Conservation (phyloP, 345 rosid genomes). For the Brassica incana region DNA sequence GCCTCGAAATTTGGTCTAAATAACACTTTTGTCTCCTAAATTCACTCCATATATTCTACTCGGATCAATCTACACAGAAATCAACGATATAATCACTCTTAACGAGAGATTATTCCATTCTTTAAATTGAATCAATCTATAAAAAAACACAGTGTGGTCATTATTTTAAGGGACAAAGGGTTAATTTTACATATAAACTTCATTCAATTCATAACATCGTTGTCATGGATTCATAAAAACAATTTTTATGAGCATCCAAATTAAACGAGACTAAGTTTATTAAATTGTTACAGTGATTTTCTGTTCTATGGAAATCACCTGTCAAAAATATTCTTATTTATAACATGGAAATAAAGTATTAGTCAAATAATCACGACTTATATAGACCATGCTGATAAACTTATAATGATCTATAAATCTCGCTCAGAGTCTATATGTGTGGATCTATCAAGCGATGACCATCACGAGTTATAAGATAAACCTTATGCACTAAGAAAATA, state of each 20-base stretch:
- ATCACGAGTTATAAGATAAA: slow-evolving; percentile 14
- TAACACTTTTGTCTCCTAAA: slow-evolving; percentile 38
- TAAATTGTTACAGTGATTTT: not conserved
- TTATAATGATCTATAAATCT: not conserved
- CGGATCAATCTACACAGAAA: slow-evolving; percentile 34
- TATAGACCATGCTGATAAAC: not conserved
- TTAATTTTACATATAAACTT: slow-evolving; percentile 7
- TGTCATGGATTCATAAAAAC: slow-evolving; percentile 5
- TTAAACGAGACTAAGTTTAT: not conserved
- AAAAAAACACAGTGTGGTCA: not conserved
- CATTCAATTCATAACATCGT: not conserved
- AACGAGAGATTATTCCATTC: not conserved
- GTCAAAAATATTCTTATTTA: not conserved
- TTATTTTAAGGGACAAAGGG: slow-evolving; percentile 14
- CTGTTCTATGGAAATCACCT: not conserved
- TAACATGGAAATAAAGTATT: not conserved
- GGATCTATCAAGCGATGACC: not conserved
- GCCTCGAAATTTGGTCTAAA: slow-evolving; percentile 35
- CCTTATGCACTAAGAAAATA: slow-evolving; percentile 22
- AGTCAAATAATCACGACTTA: not conserved
- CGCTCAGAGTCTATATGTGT: slow-evolving; percentile 2
- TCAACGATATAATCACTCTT: not conserved
- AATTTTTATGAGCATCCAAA: slow-evolving; percentile 8
- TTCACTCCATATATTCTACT: slow-evolving; percentile 30
- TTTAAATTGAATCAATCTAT: slow-evolving; percentile 1